These are phyloP conservation scores for Penicillium tannophilum DNA, from an alignment of 495 filamentous ascomycete species.

Conservation along the genomic window DNA sequence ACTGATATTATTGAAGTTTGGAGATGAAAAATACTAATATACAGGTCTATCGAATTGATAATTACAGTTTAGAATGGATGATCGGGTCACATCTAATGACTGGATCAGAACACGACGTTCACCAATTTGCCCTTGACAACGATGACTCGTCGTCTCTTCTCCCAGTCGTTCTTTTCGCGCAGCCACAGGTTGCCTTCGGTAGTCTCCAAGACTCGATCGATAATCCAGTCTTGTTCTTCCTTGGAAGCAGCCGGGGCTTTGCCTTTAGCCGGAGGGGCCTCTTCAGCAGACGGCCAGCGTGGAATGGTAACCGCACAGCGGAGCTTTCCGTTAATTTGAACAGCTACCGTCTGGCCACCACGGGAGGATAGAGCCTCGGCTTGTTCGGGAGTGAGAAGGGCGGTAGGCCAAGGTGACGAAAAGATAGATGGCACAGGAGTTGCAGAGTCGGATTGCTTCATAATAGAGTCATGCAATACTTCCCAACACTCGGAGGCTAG, in stretches of 20 bases:
- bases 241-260: conserved; percentile 17
- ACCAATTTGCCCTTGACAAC: conserved; percentile 51
- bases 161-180: conserved; percentile 50
- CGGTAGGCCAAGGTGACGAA: conserved; percentile 53
- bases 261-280: conserved; percentile 18
- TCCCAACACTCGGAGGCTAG: conserved; percentile 82
- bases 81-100: not conserved
- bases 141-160: conserved; percentile 45
- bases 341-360: conserved; percentile 55
- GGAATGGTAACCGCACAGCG: conserved; percentile 64
- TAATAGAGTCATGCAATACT: conserved; percentile 44
- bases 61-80: not conserved
- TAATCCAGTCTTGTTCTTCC: conserved; percentile 58
- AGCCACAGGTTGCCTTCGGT: conserved; percentile 50
- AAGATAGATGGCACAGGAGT: conserved; percentile 45
- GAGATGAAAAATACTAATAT: not conserved
- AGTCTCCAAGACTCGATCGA: conserved; percentile 50
- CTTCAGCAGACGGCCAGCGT: conserved; percentile 26
- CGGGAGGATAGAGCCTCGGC: conserved; percentile 51
- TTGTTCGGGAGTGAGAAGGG: conserved; percentile 40
- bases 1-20: not conserved
- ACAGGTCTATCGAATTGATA: conserved; percentile 1
- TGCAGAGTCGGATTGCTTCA: conserved; percentile 16
- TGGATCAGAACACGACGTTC: conserved; percentile 50
- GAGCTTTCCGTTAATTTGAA: conserved; percentile 77